These are phyloP conservation scores for Globisporangium cylindrosporum DNA, from an alignment of 352 stramenopile species.

Conservation along the genomic window DNA sequence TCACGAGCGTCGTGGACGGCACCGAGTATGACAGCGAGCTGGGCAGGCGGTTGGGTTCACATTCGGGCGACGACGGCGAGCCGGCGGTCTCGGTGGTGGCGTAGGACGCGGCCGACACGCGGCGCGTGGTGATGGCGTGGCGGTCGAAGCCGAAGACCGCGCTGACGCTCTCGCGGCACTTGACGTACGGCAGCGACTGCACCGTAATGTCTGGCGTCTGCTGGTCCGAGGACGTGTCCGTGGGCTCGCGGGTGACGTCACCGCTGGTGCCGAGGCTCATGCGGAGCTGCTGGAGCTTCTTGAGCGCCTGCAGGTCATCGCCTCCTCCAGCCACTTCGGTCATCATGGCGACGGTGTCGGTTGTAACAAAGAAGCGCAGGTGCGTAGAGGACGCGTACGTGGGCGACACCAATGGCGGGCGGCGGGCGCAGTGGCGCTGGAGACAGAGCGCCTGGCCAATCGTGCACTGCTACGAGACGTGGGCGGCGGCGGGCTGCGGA, in stretches of 20 bases:
- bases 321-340: neutral
- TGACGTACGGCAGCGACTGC: conserved; percentile 74
- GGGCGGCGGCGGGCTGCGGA: conserved; percentile 1
- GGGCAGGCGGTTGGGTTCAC: conserved; percentile 37
- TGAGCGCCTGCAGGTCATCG: conserved; percentile 4
- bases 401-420: conserved; percentile 15
- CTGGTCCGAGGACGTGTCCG: conserved; percentile 1
- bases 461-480: conserved; percentile 20
- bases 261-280: neutral
- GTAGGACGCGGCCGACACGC: conserved; percentile 43
- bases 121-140: conserved; percentile 23
- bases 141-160: conserved; percentile 58
- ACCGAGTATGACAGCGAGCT: conserved; percentile 75
- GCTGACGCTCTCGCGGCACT: conserved; percentile 47
- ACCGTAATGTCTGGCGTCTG: conserved; percentile 28
- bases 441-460: conserved; percentile 59
- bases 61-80: conserved; percentile 23
- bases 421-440: conserved; percentile 32
- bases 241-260: neutral
- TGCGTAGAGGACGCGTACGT: neutral
- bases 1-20: conserved; percentile 48
- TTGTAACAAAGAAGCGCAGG: conserved; percentile 14
- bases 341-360: conserved; percentile 20
- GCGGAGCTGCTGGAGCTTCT: conserved; percentile 11
- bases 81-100: conserved; percentile 25